Conservation (phyloP, 2,329 filamentous ascomycete genomes). For the Gaeumannomyces tritici region DNA sequence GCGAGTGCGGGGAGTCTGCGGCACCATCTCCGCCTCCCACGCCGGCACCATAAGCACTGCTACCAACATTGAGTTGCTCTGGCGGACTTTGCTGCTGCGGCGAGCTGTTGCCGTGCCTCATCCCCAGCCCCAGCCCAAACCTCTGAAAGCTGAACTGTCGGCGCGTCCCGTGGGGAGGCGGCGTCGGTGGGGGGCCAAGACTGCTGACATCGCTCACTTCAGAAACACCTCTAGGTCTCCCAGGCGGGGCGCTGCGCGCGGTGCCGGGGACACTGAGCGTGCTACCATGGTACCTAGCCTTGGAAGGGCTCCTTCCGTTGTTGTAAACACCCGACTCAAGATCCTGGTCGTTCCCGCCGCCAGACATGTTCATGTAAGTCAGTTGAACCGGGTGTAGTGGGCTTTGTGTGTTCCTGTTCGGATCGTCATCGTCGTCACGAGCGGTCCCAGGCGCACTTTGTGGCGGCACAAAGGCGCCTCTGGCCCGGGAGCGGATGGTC, state of each 20-base stretch:
- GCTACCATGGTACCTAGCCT: slow-evolving; percentile 40
- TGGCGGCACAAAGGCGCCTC: slow-evolving; percentile 22
- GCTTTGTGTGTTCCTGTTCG: slow-evolving; percentile 31
- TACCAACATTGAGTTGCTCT: slow-evolving; percentile 23
- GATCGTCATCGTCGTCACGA: slow-evolving; percentile 16
- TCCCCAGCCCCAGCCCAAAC: slow-evolving; percentile 27
- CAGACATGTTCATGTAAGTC: slow-evolving; percentile 47
- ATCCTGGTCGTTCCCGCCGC: slow-evolving; percentile 22
- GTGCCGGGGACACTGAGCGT: slow-evolving; percentile 33
- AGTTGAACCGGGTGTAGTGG: slow-evolving; percentile 53
- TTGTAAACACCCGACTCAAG: slow-evolving; percentile 28
- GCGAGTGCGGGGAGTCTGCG: slow-evolving; percentile 10
- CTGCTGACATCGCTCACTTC: slow-evolving; percentile 29
- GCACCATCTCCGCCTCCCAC: slow-evolving; percentile 10
- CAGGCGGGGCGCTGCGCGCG: not conserved
- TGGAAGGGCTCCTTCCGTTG: slow-evolving; percentile 38
- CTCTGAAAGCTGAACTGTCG: slow-evolving; percentile 91
- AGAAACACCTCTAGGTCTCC: slow-evolving; percentile 26
- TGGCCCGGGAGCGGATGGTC: slow-evolving; percentile 39
- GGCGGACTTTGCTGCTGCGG: slow-evolving; percentile 22
- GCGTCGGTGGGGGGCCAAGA: slow-evolving; percentile 41
- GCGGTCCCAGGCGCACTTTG: slow-evolving; percentile 20
- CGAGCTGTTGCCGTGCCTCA: slow-evolving; percentile 27
- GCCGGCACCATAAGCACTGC: slow-evolving; percentile 6
- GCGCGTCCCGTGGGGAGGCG: slow-evolving; percentile 50